These are phyloP conservation scores for Fagus crenata DNA, from an alignment of 306 rosid genomes.

Conservation along the genomic window DNA sequence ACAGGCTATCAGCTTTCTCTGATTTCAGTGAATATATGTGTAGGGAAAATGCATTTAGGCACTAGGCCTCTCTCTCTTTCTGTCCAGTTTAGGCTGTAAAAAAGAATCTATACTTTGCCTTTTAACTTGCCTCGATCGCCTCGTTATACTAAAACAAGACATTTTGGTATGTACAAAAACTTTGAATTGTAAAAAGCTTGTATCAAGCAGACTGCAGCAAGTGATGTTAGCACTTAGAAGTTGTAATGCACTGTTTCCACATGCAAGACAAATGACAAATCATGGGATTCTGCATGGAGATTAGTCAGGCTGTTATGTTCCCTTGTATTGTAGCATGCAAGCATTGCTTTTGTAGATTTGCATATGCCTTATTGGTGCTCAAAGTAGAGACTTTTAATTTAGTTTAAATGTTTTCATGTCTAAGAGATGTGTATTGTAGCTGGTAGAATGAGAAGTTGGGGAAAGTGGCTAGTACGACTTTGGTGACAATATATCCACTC, in stretches of 20 bases:
- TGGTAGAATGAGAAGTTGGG: no score
- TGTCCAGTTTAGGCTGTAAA: no score
- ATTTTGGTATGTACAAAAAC: background rate
- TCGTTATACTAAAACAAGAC: background rate
- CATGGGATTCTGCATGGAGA: background rate
- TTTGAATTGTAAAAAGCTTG: background rate
- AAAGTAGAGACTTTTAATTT: background rate
- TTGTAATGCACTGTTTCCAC: background rate
- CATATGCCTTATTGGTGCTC: background rate
- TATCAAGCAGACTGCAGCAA: background rate
- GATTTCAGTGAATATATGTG: no score
- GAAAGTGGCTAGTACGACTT: background rate
- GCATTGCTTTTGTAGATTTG: background rate
- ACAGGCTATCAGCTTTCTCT: no score
- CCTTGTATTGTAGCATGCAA: background rate
- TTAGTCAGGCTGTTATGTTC: background rate
- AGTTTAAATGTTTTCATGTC: background rate
- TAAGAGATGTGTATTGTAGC: background rate
- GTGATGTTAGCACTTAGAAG: background rate
- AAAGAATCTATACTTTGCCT: no score
- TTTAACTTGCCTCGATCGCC: no score
- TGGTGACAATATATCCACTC: no score
- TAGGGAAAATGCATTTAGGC: no score
- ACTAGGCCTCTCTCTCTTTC: no score
- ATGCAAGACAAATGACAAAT: background rate